These are phyloP conservation scores for Acorus calamus DNA, from an alignment of 106 monocot genomes.

Conservation along the genomic window DNA sequence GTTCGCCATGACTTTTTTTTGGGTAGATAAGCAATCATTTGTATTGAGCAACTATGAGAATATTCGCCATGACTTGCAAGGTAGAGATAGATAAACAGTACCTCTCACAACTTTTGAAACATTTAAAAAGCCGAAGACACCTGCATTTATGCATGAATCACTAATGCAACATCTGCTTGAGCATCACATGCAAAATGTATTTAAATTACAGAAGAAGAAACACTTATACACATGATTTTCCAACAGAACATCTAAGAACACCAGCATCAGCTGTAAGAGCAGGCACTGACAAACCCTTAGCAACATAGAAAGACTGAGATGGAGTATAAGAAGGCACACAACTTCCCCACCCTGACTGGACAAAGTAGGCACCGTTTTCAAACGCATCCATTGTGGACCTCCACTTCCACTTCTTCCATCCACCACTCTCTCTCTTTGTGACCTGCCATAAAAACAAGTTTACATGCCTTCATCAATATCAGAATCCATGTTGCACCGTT, in stretches of 20 bases:
- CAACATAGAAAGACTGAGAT: conserved; percentile 14
- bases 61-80: too few relatives aligned
- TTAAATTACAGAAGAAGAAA: too few relatives aligned
- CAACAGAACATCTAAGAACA: conserved; percentile 22
- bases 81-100: too few relatives aligned
- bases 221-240: conserved; percentile 16
- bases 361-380: conserved; percentile 42
- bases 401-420: conserved; percentile 57
- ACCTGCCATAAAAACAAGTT: conserved; percentile 13
- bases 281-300: conserved; percentile 28
- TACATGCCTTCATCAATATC: neutral
- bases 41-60: too few relatives aligned
- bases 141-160: too few relatives aligned
- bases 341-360: conserved; percentile 46
- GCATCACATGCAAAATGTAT: too few relatives aligned
- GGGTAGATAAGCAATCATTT: too few relatives aligned
- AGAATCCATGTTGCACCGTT: neutral
- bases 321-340: conserved; percentile 21
- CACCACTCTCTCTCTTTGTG: conserved; percentile 30
- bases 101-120: too few relatives aligned
- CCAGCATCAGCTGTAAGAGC: conserved; percentile 30
- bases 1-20: too few relatives aligned
- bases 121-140: too few relatives aligned
- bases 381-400: conserved; percentile 38
- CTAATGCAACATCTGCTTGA: too few relatives aligned